A percentile compares a stretch with the other conserved stretches of the same genome.
phyloP scores from a whole-genome alignment of 2,329 filamentous ascomycete genomes.

The Neoscytalidium dimidiatum region DNA sequence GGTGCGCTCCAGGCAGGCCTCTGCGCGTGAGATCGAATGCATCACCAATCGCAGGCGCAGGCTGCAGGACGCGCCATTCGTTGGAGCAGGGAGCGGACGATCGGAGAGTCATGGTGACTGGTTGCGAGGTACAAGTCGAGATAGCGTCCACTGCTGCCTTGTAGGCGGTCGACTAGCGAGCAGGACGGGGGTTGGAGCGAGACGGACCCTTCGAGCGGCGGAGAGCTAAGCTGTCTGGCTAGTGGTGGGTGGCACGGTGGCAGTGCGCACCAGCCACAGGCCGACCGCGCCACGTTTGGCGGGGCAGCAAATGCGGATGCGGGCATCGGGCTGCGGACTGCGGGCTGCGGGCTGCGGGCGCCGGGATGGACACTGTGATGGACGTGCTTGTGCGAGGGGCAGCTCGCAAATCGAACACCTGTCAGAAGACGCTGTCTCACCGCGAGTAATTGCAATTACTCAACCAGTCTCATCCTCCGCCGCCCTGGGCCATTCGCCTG shows the following conservation, averaged over 20 bases:
- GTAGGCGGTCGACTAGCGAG: neutral
- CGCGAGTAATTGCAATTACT: slow-evolving; percentile 10
- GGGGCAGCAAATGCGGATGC: neutral
- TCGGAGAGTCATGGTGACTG: neutral
- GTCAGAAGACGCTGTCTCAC: slow-evolving; percentile 9
- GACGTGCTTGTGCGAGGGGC: neutral
- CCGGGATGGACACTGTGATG: slow-evolving; percentile 9
- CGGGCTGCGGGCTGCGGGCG: neutral
- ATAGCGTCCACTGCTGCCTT: slow-evolving; percentile 1
- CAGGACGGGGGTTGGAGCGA: no score
- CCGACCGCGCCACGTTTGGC: neutral
- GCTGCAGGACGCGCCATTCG: neutral
- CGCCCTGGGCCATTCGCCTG: neutral
- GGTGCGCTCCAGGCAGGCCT: neutral
- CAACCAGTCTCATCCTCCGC: neutral
- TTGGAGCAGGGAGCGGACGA: neutral
- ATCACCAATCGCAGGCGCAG: neutral
- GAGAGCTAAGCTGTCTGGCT: no score
- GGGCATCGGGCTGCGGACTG: neutral
- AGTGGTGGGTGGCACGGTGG: neutral
- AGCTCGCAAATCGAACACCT: slow-evolving; percentile 2
- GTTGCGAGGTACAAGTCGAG: neutral
- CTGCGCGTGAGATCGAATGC: slow-evolving; percentile 6
- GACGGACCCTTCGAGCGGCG: no score
- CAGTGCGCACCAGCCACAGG: neutral